Conservation (phyloP, 345 rosid species). For the Hypericum perforatum region DNA sequence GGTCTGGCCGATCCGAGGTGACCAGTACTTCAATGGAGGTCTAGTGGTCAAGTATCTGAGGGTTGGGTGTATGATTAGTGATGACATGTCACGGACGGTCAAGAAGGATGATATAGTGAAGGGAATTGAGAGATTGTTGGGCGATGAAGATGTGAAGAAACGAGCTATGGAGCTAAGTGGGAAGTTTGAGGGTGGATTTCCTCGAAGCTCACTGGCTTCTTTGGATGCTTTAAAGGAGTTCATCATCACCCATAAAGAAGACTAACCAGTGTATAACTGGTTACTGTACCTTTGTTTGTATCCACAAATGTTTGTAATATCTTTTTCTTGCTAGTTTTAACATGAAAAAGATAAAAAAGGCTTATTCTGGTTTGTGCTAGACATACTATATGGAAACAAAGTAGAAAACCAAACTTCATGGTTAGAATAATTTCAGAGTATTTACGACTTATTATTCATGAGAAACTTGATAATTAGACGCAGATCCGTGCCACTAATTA, state of each 20-base stretch:
- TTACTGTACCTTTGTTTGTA: too few relatives aligned
- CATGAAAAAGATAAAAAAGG: too few relatives aligned
- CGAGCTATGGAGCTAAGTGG: conserved; percentile 8
- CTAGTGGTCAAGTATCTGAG: conserved; percentile 27
- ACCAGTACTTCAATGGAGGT: conserved; percentile 37
- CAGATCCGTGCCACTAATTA: too few relatives aligned
- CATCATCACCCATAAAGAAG: not conserved
- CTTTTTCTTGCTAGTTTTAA: too few relatives aligned
- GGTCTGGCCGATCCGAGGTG: conserved; percentile 50
- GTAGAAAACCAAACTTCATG: too few relatives aligned
- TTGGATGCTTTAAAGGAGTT: conserved; percentile 22
- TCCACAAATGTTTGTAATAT: too few relatives aligned
- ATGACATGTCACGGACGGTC: conserved; percentile 17
- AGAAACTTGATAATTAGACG: too few relatives aligned
- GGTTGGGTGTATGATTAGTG: conserved; percentile 22
- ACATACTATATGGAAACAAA: too few relatives aligned
- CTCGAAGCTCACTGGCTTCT: conserved; percentile 17
- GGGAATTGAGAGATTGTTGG: conserved; percentile 19
- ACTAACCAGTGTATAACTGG: too few relatives aligned
- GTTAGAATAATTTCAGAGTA: too few relatives aligned
- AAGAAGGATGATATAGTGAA: conserved; percentile 11
- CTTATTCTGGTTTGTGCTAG: too few relatives aligned
- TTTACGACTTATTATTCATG: too few relatives aligned
- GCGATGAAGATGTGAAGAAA: conserved; percentile 10
- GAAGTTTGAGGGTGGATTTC: conserved; percentile 24